Conservation (phyloP, 2,329 filamentous ascomycete genomes). For the Diaporthe batatas region DNA sequence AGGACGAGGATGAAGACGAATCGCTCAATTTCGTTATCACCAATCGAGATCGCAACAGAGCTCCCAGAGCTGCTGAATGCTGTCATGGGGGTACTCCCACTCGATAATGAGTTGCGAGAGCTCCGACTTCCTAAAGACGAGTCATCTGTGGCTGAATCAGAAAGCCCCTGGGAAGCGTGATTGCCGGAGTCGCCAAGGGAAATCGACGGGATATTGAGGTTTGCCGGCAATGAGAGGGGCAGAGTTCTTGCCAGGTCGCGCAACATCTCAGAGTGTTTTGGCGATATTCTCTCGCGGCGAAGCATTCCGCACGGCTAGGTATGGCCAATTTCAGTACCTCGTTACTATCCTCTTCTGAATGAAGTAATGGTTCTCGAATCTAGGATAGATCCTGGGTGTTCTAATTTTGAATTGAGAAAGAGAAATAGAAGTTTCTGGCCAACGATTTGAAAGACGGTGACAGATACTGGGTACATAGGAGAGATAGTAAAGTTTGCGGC, state of each 20-base stretch:
- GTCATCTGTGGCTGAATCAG: not conserved
- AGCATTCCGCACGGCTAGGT: not conserved
- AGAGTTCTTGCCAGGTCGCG: not conserved
- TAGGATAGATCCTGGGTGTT: not conserved
- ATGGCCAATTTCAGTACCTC: not conserved
- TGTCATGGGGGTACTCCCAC: not conserved
- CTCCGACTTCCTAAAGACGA: not conserved
- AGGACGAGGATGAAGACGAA: not conserved
- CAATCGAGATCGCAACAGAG: not conserved
- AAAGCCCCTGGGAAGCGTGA: not conserved
- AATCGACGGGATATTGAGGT: not conserved
- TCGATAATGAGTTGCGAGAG: not conserved
- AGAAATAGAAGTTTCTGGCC: not conserved
- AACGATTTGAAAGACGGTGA: not conserved
- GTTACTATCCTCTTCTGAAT: too few species aligned
- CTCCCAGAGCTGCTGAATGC: not conserved
- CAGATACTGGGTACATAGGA: not conserved
- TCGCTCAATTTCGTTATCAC: not conserved
- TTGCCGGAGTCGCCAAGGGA: not conserved
- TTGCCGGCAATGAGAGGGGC: not conserved
- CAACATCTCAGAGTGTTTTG: not conserved
- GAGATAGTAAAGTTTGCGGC: not conserved
- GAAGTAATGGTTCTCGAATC: not conserved
- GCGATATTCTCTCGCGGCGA: slow-evolving; percentile 1
- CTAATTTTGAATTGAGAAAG: not conserved